Evolutionary conservation across 169 alveolate genomes (phyloP).

Genomic region (Babesia sp.): DNA sequence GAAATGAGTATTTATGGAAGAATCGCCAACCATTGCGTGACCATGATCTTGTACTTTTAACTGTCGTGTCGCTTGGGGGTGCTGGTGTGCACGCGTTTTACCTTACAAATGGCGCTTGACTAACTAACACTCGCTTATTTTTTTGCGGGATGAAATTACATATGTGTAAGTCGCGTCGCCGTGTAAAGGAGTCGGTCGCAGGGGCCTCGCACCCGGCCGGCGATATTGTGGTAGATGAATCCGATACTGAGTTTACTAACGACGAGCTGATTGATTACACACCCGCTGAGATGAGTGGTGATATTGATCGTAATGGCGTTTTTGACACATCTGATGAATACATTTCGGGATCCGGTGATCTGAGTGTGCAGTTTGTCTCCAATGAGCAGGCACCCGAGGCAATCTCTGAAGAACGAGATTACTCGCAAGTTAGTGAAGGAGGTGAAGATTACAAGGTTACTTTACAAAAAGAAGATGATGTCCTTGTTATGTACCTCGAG

Average conservation of each 20-base stretch:
- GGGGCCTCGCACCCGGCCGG: constrained; percentile 43
- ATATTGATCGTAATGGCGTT: neutral
- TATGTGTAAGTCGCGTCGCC: constrained; percentile 53
- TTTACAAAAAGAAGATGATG: constrained; percentile 1
- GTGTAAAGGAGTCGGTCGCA: constrained; percentile 2
- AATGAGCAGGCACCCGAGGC: neutral
- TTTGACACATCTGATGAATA: neutral
- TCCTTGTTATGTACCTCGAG: neutral
- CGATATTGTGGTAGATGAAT: constrained; percentile 45
- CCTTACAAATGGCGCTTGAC: neutral
- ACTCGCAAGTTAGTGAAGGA: neutral
- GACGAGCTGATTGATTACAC: constrained; percentile 11
- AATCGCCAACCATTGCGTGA: constrained; percentile 3
- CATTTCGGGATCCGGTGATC: neutral
- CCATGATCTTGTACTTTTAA: neutral
- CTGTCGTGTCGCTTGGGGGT: constrained; percentile 19
- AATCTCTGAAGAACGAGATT: constrained; percentile 21
- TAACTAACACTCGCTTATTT: neutral
- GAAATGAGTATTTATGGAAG: neutral
- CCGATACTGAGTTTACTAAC: constrained; percentile 45
- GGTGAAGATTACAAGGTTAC: no score
- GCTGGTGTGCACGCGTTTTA: constrained; percentile 12
- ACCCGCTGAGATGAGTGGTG: neutral
- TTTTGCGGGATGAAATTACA: constrained; percentile 40
- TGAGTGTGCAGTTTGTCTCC: neutral